A percentile compares a stretch with the other conserved stretches of the same genome.
phyloP scores from a whole-genome alignment of 2,329 filamentous ascomycete genomes.

The Apiospora hydei region DNA sequence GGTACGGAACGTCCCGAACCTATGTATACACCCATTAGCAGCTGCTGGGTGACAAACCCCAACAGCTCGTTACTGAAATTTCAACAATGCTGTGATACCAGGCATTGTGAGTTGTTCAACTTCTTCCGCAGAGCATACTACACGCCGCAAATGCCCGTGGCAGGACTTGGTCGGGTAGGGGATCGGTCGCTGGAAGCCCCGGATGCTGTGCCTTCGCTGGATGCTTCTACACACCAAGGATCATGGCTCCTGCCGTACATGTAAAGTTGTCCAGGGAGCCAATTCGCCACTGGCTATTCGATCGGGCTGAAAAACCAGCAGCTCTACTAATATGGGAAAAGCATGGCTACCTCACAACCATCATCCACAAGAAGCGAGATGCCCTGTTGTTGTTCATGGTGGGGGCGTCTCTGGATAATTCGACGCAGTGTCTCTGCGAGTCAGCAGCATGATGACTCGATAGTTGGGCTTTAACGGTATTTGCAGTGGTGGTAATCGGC shows the following conservation, averaged over 20 bases:
- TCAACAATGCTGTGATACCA: not conserved
- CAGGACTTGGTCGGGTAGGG: not conserved
- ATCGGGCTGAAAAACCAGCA: not conserved
- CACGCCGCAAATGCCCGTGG: not conserved
- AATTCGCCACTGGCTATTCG: not conserved
- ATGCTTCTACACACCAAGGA: not conserved
- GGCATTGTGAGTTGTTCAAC: not conserved
- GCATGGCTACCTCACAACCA: not conserved
- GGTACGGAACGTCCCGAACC: not conserved
- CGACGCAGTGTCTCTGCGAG: not conserved
- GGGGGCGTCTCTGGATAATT: not conserved
- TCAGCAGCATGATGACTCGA: conserved; percentile 3
- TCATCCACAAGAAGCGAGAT: not conserved
- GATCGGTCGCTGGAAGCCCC: not conserved
- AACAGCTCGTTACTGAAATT: not conserved
- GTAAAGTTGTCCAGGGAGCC: not conserved
- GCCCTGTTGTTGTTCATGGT: not conserved
- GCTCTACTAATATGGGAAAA: conserved; percentile 1
- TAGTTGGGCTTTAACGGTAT: not conserved
- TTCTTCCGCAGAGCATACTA: not conserved
- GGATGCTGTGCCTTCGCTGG: not conserved
- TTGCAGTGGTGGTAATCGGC: not conserved
- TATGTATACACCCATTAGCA: not conserved
- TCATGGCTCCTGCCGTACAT: not conserved
- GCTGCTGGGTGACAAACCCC: not conserved